Evolutionary conservation across 352 stramenopile species (phyloP), one percentile per base, ranked within the genome.

Genomic region (Globisporangium orthogonon): DNA sequence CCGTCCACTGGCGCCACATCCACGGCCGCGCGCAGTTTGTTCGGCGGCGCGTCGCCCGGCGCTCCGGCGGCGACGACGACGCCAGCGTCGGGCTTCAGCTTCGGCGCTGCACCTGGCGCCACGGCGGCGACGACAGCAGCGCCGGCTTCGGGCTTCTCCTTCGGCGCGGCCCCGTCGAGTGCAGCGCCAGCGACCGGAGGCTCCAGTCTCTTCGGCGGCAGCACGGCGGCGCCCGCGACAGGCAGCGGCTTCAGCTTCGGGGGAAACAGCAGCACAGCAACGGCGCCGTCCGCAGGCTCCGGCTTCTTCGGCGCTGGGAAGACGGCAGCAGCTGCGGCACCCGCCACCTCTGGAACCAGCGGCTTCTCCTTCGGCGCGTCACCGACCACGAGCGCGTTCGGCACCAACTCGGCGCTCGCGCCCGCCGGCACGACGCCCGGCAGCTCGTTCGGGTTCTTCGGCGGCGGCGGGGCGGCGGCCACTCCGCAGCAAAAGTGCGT

Each of bases 101-200:
- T 76, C 4, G n/a, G n/a, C 41, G 41, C 41, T 15, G n/a, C 41
- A n/a, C n/a, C 74, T 57, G 71, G 70, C 30, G 60, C 58, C 15
- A 48, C 66, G 15, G 23, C 18, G 3, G 23, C 52, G 9, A n/a
- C 51, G 3, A 13, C 67, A 1, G 61, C 57, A 2, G 47, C 71
- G 9, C 31, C 60, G 28, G 48, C 58, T 10, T 55, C 48, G n/a
- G 62, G 66, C 56, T 54, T 66, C 66, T 50, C 52, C 29, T 76
- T 83, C 49, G 63, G 69, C 39, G 57, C 49, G 5, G 44, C 23
- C 23, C 23, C 62, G 17, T 29, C 60, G 3, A 50, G 62, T 0
- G 47, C 57, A 18, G 40, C 52, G n/a, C 30, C 59, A n/a, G 52
- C 54, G 2, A 44, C 65, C 11, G 30, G 54, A 9, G 14, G 47